These are phyloP conservation scores for Caryopteris hybrid DNA, from an alignment of 305 asterid genomes.

Conservation along the genomic window DNA sequence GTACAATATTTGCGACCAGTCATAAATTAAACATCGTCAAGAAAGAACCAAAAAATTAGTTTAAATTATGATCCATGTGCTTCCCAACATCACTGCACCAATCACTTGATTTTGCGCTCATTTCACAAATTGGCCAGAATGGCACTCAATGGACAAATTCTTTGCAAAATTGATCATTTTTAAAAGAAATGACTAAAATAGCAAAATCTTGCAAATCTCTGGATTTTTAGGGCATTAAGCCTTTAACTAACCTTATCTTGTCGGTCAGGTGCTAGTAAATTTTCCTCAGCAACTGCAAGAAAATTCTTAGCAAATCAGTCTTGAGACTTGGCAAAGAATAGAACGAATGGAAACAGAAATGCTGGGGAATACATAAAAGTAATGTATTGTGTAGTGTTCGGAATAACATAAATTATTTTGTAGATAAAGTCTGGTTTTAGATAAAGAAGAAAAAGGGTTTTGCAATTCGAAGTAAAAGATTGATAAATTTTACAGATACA, in stretches of 20 bases:
- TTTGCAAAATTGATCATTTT: not conserved
- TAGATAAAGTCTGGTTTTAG: not conserved
- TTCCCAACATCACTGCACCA: not conserved
- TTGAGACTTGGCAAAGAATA: too few species aligned
- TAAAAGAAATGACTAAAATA: not conserved
- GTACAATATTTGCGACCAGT: not conserved
- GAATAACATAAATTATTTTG: not conserved
- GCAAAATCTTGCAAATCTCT: not conserved
- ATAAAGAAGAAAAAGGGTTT: not conserved
- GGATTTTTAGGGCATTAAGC: not conserved
- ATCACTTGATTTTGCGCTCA: not conserved
- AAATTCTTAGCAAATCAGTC: constrained; percentile 12
- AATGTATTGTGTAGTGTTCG: not conserved
- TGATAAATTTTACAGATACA: not conserved
- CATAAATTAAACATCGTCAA: not conserved
- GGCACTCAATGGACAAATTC: not conserved
- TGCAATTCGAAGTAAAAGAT: not conserved
- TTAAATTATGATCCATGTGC: not conserved
- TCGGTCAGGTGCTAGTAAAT: constrained; percentile 47
- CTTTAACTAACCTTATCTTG: constrained; percentile 50
- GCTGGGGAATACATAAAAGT: not conserved
- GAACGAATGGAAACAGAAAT: not conserved
- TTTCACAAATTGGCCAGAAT: not conserved
- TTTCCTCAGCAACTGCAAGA: constrained; percentile 87
- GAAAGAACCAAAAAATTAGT: not conserved